Conservation (phyloP, 106 monocot species). For the Dioscorea zingiberensis region DNA sequence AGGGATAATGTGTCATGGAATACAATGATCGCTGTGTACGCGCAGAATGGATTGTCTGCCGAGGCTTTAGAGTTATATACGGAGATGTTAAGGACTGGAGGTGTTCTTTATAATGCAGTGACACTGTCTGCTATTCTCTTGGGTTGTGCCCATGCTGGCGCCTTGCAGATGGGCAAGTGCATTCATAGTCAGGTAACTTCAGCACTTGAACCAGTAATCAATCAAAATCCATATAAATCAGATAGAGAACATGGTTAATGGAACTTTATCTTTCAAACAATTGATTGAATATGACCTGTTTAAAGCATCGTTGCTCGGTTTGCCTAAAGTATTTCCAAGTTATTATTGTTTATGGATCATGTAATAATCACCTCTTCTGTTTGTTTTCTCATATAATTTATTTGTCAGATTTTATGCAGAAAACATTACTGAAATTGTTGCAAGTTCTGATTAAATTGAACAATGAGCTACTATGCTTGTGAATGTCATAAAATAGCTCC, state of each 20-base stretch:
- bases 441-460: too few species aligned
- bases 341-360: neutral
- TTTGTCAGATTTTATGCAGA: too few species aligned
- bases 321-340: neutral
- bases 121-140: constrained; percentile 64
- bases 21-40: constrained; percentile 68
- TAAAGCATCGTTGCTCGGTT: neutral
- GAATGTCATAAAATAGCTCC: too few species aligned
- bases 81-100: constrained; percentile 34
- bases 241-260: too few species aligned
- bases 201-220: neutral
- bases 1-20: constrained; percentile 87
- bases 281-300: too few species aligned
- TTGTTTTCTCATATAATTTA: neutral
- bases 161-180: constrained; percentile 60
- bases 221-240: too few species aligned
- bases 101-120: constrained; percentile 34
- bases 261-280: too few species aligned
- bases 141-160: constrained; percentile 76
- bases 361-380: neutral
- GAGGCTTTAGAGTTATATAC: constrained; percentile 55
- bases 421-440: too few species aligned
- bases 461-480: too few species aligned
- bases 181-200: constrained; percentile 63
- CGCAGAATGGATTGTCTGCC: constrained; percentile 52